A percentile compares a stretch with the other conserved stretches of the same genome.
phyloP scores from a whole-genome alignment of 2,329 filamentous ascomycete genomes.

The Eutypa lata region DNA sequence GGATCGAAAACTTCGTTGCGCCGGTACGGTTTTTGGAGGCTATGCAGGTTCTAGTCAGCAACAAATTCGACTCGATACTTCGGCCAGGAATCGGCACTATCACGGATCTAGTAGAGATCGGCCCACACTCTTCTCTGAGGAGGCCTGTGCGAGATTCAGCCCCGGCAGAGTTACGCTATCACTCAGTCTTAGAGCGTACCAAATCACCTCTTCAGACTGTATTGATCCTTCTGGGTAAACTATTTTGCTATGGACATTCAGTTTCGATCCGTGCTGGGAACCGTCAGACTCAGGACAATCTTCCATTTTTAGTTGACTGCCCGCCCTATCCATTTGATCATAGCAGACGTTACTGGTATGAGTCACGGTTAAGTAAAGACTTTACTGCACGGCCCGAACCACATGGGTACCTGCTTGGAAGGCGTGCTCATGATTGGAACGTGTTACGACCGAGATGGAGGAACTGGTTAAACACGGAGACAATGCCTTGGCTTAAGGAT shows the following conservation, averaged over 20 bases:
- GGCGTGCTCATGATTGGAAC: slow-evolving; percentile 8
- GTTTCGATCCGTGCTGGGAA: slow-evolving; percentile 5
- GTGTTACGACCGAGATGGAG: slow-evolving; percentile 2
- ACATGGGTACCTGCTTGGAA: too few relatives aligned
- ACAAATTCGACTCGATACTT: too few relatives aligned
- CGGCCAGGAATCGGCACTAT: too few relatives aligned
- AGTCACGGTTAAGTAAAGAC: slow-evolving; percentile 13
- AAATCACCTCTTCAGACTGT: not conserved
- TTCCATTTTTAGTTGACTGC: slow-evolving; percentile 14
- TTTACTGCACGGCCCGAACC: too few relatives aligned
- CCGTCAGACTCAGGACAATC: not conserved
- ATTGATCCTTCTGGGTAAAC: not conserved
- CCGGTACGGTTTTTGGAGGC: not conserved
- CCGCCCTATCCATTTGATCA: slow-evolving; percentile 38
- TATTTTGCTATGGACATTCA: slow-evolving; percentile 7
- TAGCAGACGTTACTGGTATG: slow-evolving; percentile 30
- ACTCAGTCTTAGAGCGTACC: not conserved
- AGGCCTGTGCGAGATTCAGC: slow-evolving; percentile 1
- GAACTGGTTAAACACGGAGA: not conserved
- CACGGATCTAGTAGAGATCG: slow-evolving; percentile 8
- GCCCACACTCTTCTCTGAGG: slow-evolving; percentile 4
- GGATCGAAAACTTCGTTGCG: slow-evolving; percentile 8
- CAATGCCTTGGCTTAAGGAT: slow-evolving; percentile 2
- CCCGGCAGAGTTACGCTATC: not conserved
- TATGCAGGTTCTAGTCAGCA: not conserved